phyloP scores from a whole-genome alignment of 352 stramenopile species.

The Hyaloperonospora brassicae region DNA sequence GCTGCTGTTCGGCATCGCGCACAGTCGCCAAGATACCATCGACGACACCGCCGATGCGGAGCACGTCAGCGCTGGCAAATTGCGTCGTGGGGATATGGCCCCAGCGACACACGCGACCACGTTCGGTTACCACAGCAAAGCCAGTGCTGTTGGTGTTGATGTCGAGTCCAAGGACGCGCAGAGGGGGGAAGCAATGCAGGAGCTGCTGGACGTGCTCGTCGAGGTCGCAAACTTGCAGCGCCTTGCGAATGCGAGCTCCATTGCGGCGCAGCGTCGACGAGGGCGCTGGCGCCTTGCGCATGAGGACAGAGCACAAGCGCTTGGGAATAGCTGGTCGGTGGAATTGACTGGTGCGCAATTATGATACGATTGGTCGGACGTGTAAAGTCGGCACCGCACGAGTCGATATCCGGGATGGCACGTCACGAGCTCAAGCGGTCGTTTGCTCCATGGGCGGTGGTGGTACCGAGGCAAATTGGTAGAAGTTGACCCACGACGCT shows the following conservation, averaged over 20 bases:
- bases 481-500: too few species aligned
- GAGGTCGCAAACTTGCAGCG: conserved; percentile 32
- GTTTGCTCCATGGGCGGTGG: too few species aligned
- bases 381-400: too few species aligned
- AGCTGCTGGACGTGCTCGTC: conserved; percentile 19
- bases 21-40: conserved; percentile 34
- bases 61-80: conserved; percentile 54
- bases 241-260: conserved; percentile 42
- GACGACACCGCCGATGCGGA: conserved; percentile 52
- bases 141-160: conserved; percentile 83
- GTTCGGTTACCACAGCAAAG: conserved; percentile 55
- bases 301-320: conserved; percentile 3
- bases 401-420: too few species aligned
- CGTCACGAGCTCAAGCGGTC: too few species aligned
- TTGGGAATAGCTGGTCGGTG: neutral
- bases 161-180: conserved; percentile 69
- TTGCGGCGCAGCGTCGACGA: conserved; percentile 32
- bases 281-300: conserved; percentile 4
- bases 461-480: too few species aligned
- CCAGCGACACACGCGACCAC: conserved; percentile 42
- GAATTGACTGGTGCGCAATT: too few species aligned
- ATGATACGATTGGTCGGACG: too few species aligned
- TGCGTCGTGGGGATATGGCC: conserved; percentile 55
- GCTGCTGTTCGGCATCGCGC: conserved; percentile 15
- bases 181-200: conserved; percentile 21